Evolutionary conservation across 148 eudicot genomes (phyloP), one percentile per base, ranked within the genome.

Genomic region (Heliamphora exappendiculata): DNA sequence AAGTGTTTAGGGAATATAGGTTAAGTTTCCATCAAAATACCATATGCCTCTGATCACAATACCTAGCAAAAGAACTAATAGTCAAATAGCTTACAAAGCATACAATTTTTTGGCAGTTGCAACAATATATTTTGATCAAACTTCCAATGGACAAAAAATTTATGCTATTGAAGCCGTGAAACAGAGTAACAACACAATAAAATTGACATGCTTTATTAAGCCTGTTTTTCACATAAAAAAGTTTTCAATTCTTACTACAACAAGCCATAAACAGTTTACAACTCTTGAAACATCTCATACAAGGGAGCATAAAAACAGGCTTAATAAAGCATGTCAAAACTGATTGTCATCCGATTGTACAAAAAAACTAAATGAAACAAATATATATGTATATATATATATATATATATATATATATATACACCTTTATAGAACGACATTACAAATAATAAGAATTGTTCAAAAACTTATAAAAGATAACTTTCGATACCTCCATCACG

Each of bases 401-500:
- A 60, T 36, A 60, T 11, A 60, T 17, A 28, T 60, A 29, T 29
- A 3, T 24, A 13, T 7, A 0, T 11, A 29, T 11, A 29, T 60
- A 60, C 26, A 36, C 6, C 26, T 60, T 33, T 13, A 14, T 28
- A 12, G 63, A 28, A 28, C 36, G 16, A 60, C 14, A 60, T 2
- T 12, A 29, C 34, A 60, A 3, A 28, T 33, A 60, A 60, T 33
- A 17, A 60, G 34, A 60, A 60, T 60, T 28, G 34, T 59, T 29
- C 65, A 28, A 4, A 59, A 29, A 17, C 36, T 59, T 3, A 4
- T 28, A 28, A 28, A 58, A n/a, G n/a, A n/a, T n/a, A n/a, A n/a
- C n/a, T n/a, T n/a, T n/a, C n/a, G n/a, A n/a, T 47, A 79, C 86
- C 84, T 76, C 86, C 87, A 82, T 83, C 84, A 64, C 77, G 76